Conservation (phyloP, 2,329 filamentous ascomycete genomes). For the Cladosporium sp. region DNA sequence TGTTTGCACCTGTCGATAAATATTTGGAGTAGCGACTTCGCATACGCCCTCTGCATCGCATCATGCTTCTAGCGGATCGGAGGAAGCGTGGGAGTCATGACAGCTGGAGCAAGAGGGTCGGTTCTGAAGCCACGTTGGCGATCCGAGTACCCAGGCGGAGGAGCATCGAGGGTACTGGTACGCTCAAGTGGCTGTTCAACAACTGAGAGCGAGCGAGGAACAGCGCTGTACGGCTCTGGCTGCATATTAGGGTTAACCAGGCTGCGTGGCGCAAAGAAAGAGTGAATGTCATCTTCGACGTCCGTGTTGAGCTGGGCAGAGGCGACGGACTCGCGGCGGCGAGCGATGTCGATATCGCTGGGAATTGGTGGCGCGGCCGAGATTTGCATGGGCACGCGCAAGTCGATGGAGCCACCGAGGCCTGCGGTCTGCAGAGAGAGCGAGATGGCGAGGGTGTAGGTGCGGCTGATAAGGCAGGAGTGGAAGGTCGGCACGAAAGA, state of each 20-base stretch:
- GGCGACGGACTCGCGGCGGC: constrained; percentile 14
- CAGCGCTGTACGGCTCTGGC: background rate
- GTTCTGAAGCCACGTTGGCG: background rate
- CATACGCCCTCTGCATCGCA: background rate
- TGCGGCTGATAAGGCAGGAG: constrained; percentile 64
- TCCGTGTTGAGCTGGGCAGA: constrained; percentile 17
- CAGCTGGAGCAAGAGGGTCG: background rate
- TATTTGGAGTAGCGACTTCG: background rate
- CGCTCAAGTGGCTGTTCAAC: background rate
- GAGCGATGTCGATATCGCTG: constrained; percentile 12
- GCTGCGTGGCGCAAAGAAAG: constrained; percentile 17
- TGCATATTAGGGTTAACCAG: constrained; percentile 3
- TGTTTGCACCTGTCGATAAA: background rate
- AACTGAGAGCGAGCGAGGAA: background rate
- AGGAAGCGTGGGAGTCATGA: background rate
- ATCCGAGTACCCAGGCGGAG: constrained; percentile 15
- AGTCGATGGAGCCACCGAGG: constrained; percentile 40
- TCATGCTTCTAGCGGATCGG: background rate
- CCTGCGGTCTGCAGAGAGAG: constrained; percentile 56
- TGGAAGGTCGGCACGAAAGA: constrained; percentile 69
- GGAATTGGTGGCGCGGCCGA: constrained; percentile 25
- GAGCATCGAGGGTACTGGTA: constrained; percentile 5
- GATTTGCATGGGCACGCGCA: constrained; percentile 51
- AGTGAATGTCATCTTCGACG: constrained; percentile 14
- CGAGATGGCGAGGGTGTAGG: constrained; percentile 61